phyloP scores from a whole-genome alignment of 208 protist genomes.

The Spongospora subterranea region DNA sequence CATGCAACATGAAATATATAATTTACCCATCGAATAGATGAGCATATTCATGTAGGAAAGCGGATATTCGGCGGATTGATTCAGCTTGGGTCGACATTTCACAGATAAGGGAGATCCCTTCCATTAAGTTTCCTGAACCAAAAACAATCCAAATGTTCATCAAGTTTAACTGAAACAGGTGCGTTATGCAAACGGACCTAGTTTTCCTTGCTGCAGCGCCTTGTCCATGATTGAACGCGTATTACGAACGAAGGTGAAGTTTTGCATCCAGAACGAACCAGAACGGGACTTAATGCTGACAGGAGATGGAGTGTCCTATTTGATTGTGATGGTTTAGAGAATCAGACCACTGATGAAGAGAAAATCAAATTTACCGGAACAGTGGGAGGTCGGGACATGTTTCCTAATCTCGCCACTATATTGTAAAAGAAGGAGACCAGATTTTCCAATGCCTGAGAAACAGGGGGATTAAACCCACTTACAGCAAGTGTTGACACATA shows the following conservation, averaged over 20 bases:
- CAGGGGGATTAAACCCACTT: no score
- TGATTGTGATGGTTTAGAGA: no score
- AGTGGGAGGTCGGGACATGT: not conserved
- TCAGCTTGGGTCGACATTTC: constrained; percentile 11
- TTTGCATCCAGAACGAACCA: not conserved
- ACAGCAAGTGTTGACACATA: no score
- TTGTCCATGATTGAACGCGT: constrained; percentile 5
- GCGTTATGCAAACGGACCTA: not conserved
- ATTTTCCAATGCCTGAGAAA: constrained; percentile 8
- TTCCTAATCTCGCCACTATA: not conserved
- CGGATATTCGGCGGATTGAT: not conserved
- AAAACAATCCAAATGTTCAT: not conserved
- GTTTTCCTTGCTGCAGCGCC: constrained; percentile 17
- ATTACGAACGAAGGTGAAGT: not conserved
- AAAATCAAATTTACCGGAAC: no score
- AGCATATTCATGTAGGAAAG: constrained; percentile 29
- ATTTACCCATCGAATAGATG: constrained; percentile 44
- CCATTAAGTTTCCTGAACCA: not conserved
- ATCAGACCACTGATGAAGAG: no score
- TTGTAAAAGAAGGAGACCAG: constrained; percentile 38
- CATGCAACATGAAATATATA: no score
- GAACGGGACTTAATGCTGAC: no score
- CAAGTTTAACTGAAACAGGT: not conserved
- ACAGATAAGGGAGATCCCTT: constrained; percentile 44
- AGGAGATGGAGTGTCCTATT: no score